Base-by-base conservation (phyloP, 2,329 filamentous ascomycete species). In the Xylaria sp. region DNA sequence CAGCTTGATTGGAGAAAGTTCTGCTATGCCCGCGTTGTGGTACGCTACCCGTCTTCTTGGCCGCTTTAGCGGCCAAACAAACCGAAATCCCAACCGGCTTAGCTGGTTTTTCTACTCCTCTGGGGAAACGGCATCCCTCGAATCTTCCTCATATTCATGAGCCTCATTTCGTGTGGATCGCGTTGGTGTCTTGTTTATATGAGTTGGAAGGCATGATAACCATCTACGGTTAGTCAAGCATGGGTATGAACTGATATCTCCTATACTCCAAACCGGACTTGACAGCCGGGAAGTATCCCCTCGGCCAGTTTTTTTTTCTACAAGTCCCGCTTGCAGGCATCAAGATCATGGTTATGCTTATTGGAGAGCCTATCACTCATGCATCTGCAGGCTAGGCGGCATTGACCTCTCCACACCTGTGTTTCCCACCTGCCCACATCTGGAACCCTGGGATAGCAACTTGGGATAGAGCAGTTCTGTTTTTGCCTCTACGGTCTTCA, bases 351-450 rank as follows among this genome's bases (percentile, higher is more conserved):
- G 40, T 47, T 65, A 64, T 66, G 61, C 62, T 61, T 68, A 67
- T 65, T 66, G 64, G 43, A 47, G 44, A 33, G 62, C 66, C 47
- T 66, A 62, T 66, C 61, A 64, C 70, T 69, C 63, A 40, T 54
- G 21, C 58, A 44, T 58, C 67, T 53, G 61, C 59, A 58, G 62
- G 35, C 63, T 65, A 59, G 58, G 64, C 65, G 64, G 65, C 61
- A 70, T 66, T 63, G 58, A 57, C 68, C 67, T 70, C 67, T 67
- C 72, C 67, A 68, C 67, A 64, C 65, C 56, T 67, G 62, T 68
- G 58, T 67, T 70, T 57, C 60, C 67, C 67, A 67, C 68, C 65
- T 66, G 60, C 53, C 68, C 65, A 59, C 53, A 65, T 55, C 58
- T 65, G 56, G 55, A 55, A 52, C 58, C 48, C 23, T 31, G 29